Base-by-base conservation (phyloP, 805 yeast species). In the Starmerella sp. region DNA sequence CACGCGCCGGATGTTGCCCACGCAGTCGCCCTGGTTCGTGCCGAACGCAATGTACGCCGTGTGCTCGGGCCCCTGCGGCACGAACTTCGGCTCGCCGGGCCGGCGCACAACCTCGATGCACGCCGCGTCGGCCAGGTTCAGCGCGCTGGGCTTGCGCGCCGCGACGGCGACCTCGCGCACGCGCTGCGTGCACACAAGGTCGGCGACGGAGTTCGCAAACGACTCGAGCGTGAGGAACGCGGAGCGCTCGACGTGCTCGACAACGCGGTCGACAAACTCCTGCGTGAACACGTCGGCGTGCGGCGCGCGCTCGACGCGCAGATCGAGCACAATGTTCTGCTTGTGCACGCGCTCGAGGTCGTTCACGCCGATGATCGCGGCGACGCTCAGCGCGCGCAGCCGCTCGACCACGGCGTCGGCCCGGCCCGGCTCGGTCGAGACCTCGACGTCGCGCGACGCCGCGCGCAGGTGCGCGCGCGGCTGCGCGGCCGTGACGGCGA, bases 221-320 rank as follows among this genome's bases (percentile, higher is more conserved):
- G 97, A 96, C 66, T 93, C 99, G 1, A 93, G 95, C 0, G 99
- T 93, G 64, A 86, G 84, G 72, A 87, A 93, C 59, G 81, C 80
- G 1, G 95, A 78, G n/a, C 65, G 66, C 63, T 86, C 95, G n/a
- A 88, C 85, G 62, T 82, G 86, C 0, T 64, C 63, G 0, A 77
- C 73, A 4, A 85, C 75, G 2, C 67, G 11, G 8, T 45, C 57
- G 5, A 55, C 56, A 6, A 54, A 49, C 15, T 52, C 50, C 31
- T 53, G 59, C 42, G 60, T 60, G 51, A 50, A 62, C 42, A 54
- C 56, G 37, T 22, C 62, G 46, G 47, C 55, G 29, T 32, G 56
- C 7, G 51, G 35, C 10, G 62, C 64, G 60, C 81, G 68, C 51
- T 76, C 77, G 31, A 88, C 68, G 7, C 67, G 67, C 15, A 80